phyloP scores from a whole-genome alignment of 257 asterid species.

The Solanum chilense region DNA sequence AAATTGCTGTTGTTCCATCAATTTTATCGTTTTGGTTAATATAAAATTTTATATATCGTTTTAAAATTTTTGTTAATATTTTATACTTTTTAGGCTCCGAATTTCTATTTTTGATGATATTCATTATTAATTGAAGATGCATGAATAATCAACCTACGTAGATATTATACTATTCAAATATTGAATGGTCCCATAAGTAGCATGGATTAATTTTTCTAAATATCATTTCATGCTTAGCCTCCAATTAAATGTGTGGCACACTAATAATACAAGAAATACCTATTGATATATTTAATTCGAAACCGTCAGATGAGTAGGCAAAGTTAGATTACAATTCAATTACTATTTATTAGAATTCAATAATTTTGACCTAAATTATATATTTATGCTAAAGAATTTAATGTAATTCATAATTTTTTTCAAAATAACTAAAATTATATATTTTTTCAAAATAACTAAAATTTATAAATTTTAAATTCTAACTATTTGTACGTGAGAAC shows the following conservation, averaged over 20 bases:
- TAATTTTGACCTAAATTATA: not conserved
- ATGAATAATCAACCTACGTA: no score
- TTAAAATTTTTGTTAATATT: no score
- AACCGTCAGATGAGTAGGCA: accelerated
- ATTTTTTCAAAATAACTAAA: not conserved
- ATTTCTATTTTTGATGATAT: not conserved
- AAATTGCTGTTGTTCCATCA: no score
- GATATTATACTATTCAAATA: no score
- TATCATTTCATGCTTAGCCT: not conserved
- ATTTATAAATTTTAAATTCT: not conserved
- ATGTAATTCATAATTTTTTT: not conserved
- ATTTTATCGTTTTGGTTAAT: no score
- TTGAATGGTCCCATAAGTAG: not conserved
- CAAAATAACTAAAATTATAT: no score
- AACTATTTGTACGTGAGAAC: not conserved
- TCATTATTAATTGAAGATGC: no score
- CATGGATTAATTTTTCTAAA: not conserved
- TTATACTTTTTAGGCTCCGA: no score
- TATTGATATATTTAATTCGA: not conserved
- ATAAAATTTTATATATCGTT: no score
- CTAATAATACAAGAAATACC: not conserved
- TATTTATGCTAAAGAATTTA: not conserved
- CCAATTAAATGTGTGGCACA: not conserved
- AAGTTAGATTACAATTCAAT: not conserved
- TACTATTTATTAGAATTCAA: accelerated